These are phyloP conservation scores for Plantago ovata DNA, from an alignment of 257 asterid species.

Conservation along the genomic window DNA sequence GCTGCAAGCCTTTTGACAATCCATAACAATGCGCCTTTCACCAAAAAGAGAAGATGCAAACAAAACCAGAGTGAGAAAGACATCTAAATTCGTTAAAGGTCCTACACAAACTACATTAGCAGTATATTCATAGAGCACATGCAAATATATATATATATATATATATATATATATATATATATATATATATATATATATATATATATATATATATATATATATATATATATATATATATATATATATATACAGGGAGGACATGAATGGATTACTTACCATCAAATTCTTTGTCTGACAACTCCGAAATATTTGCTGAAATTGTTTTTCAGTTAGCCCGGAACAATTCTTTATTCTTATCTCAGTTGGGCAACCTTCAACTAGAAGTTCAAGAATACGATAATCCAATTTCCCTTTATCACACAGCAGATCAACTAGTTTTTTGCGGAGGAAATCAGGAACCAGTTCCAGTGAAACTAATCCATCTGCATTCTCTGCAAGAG, in stretches of 20 bases:
- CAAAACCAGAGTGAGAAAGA: no score
- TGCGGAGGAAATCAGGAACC: conserved; percentile 59
- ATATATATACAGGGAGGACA: conserved; percentile 16
- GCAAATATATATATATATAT: no score
- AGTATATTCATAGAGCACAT: neutral
- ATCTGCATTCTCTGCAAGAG: conserved; percentile 58
- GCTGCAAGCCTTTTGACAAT: no score
- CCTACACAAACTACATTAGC: no score
- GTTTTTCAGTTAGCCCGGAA: conserved; percentile 65
- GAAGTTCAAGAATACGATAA: conserved; percentile 35
- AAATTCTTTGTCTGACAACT: conserved; percentile 39
- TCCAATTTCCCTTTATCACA: conserved; percentile 62
- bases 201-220: no score
- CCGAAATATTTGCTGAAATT: conserved; percentile 39
- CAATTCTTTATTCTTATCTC: conserved; percentile 65
- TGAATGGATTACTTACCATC: conserved; percentile 39
- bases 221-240: no score
- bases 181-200: no score
- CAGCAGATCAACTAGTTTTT: conserved; percentile 43
- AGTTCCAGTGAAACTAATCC: conserved; percentile 56
- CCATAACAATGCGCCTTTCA: no score
- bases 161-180: no score
- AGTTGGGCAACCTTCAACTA: conserved; percentile 62
- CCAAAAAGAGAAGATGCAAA: no score
- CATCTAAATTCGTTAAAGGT: no score